phyloP scores from a whole-genome alignment of 1,139 yeast species.

The Kluyveromyces marxianus region DNA sequence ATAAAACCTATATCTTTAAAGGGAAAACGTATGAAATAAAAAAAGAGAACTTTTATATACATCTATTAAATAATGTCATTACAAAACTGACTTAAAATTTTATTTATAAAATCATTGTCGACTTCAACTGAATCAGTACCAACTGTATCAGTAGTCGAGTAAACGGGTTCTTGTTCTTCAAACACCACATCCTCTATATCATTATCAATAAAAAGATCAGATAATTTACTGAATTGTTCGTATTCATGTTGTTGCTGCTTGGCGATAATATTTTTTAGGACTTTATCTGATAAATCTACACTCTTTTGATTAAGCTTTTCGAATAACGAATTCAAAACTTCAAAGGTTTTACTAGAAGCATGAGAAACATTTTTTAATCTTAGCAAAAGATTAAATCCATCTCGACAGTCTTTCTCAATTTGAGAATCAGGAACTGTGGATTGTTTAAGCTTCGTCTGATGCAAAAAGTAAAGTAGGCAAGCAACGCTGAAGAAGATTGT shows the following conservation, averaged over 20 bases:
- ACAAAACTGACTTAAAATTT: not conserved
- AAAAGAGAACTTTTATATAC: not conserved
- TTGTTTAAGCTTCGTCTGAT: conserved; percentile 33
- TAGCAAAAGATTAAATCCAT: conserved; percentile 63
- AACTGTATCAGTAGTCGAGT: too few species aligned
- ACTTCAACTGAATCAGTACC: not conserved
- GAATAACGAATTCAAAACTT: conserved; percentile 65
- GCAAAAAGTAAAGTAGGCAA: conserved; percentile 68
- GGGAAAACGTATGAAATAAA: too few species aligned
- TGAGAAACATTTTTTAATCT: conserved; percentile 58
- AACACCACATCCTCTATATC: conserved; percentile 1
- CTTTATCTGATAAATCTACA: conserved; percentile 11
- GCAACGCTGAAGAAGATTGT: conserved; percentile 84
- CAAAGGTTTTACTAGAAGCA: conserved; percentile 68
- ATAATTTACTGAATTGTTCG: conserved; percentile 2
- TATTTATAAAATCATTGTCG: conserved; percentile 1
- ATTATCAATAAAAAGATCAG: conserved; percentile 4
- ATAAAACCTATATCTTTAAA: too few species aligned
- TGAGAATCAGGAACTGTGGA: conserved; percentile 57
- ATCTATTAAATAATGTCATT: not conserved
- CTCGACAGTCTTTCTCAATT: conserved; percentile 60
- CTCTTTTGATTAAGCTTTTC: conserved; percentile 34
- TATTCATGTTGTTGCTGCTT: conserved; percentile 1
- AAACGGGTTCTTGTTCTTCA: not conserved
- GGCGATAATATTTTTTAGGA: conserved; percentile 1